phyloP scores from a whole-genome alignment of 228 moss, liverwort and hornwort species.

The Sphagnum magellanicum region DNA sequence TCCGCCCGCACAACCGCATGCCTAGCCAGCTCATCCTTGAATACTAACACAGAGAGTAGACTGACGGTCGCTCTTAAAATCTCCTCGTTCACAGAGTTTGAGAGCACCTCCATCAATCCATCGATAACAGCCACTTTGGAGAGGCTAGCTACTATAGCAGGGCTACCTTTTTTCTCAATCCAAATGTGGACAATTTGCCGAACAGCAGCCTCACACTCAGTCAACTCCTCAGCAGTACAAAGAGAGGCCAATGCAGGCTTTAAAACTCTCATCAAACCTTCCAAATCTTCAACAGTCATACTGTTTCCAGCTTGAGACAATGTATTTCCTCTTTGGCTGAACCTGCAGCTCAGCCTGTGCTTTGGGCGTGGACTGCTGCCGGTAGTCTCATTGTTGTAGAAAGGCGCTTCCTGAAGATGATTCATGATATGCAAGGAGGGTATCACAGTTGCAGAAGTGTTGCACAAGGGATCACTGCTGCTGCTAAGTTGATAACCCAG shows the following conservation, averaged over 20 bases:
- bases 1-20: conserved; percentile 28
- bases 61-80: conserved; percentile 37
- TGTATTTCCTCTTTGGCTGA: not conserved
- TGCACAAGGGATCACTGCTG: conserved; percentile 1
- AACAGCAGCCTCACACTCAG: conserved; percentile 35
- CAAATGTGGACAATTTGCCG: conserved; percentile 30
- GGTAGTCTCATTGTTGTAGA: no score
- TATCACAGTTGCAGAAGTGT: not conserved
- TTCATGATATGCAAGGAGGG: not conserved
- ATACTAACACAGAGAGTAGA: conserved; percentile 37
- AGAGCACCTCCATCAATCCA: conserved; percentile 38
- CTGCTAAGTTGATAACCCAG: not conserved
- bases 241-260: conserved; percentile 25
- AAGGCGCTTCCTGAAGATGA: no score
- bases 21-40: conserved; percentile 33
- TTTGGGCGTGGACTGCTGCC: not conserved
- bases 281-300: conserved; percentile 14
- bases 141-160: conserved; percentile 23
- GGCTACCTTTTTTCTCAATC: conserved; percentile 32
- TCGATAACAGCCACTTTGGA: conserved; percentile 36
- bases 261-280: conserved; percentile 23
- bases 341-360: conserved; percentile 4
- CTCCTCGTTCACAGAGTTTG: conserved; percentile 31
- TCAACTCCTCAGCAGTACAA: conserved; percentile 20
- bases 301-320: not conserved